phyloP scores from a whole-genome alignment of 768 basidiomycete species.

The Dendrothele bispora region DNA sequence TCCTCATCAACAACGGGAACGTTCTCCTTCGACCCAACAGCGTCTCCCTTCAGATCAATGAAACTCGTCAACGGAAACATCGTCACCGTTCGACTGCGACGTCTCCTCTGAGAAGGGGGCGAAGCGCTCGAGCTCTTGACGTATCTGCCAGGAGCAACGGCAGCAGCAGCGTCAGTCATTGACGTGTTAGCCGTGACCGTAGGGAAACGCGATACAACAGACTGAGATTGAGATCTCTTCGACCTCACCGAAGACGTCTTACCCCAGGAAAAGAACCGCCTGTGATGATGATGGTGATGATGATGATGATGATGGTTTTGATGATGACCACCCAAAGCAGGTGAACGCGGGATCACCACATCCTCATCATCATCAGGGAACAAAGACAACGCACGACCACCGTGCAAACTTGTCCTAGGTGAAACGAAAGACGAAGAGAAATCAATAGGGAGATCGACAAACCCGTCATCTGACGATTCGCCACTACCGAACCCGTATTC shows the following conservation, averaged over 20 bases:
- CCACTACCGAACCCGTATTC: neutral
- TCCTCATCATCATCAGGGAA: slow-evolving; percentile 3
- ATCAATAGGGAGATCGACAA: slow-evolving; percentile 5
- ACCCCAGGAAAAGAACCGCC: too few species aligned
- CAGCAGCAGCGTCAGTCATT: neutral
- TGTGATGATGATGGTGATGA: too few species aligned
- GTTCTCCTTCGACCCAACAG: neutral
- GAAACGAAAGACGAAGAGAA: slow-evolving; percentile 4
- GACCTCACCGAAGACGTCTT: too few species aligned
- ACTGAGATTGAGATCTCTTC: neutral
- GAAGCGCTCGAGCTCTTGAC: neutral
- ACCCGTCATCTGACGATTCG: neutral
- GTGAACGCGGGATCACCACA: neutral
- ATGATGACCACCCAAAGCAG: neutral
- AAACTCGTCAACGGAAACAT: slow-evolving; percentile 7
- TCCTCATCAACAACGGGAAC: neutral
- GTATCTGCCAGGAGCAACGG: neutral
- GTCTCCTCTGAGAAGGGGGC: neutral
- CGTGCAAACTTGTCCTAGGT: too few species aligned
- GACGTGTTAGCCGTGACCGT: neutral
- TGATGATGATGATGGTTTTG: too few species aligned
- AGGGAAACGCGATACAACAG: neutral
- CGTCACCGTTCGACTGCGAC: slow-evolving; percentile 2
- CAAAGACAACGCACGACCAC: neutral
- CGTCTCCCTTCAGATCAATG: slow-evolving; percentile 1